Evolutionary conservation across 331 rosid species (phyloP).

Genomic region (Rosa hybrid): DNA sequence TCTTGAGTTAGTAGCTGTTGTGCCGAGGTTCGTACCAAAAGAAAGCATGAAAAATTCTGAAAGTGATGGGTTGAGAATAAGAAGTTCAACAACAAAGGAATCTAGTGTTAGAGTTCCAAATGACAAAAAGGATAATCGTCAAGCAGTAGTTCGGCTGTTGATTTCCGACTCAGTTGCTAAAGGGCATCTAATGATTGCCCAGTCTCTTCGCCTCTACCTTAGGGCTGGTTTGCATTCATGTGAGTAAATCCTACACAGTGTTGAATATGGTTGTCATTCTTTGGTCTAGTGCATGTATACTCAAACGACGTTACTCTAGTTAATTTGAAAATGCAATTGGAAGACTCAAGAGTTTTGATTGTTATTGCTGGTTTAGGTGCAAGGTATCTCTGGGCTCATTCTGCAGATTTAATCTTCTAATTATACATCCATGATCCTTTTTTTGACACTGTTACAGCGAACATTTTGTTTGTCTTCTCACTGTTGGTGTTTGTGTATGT

Average conservation of each 20-base stretch:
- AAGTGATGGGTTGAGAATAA: conserved; percentile 49
- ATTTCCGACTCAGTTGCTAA: conserved; percentile 75
- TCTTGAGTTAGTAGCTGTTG: conserved; percentile 66
- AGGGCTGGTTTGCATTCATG: conserved; percentile 83
- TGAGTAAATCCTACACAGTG: conserved; percentile 43
- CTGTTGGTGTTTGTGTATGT: neutral
- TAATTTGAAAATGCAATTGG: neutral
- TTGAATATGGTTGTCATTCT: conserved; percentile 11
- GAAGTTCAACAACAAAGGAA: conserved; percentile 45
- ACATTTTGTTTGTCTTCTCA: neutral
- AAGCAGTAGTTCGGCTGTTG: conserved; percentile 63
- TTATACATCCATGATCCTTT: neutral
- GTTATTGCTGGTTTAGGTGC: neutral
- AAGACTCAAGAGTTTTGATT: neutral
- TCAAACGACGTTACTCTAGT: neutral
- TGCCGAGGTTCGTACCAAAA: conserved; percentile 55
- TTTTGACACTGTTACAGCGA: neutral
- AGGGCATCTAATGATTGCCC: conserved; percentile 89
- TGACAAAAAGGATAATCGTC: conserved; percentile 46
- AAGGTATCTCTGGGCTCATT: neutral
- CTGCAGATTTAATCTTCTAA: neutral
- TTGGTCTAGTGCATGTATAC: neutral
- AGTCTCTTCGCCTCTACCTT: conserved; percentile 77
- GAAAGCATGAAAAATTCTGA: conserved; percentile 44
- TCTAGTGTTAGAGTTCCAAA: conserved; percentile 41